Base-by-base conservation (phyloP, 2,329 filamentous ascomycete genomes). In the Diaporthe nobilis region DNA sequence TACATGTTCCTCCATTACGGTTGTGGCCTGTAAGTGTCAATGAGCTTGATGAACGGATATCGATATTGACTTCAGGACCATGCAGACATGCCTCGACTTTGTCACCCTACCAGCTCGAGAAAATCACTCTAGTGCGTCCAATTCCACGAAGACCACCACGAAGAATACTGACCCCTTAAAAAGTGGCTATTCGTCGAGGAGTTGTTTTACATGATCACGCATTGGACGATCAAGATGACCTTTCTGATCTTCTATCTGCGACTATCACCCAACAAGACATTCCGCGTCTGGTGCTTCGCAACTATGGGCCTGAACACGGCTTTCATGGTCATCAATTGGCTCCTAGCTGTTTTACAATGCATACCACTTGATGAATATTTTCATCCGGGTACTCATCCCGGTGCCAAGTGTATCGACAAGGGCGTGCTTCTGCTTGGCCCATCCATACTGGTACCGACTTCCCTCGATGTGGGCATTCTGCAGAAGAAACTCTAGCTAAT, bases 211-310 rank as follows among this genome's bases (percentile, higher is more conserved):
- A 68, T 53, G 63, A 25, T 68, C 4, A 37, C 31, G 8, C 63
- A 68, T n/a, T 68, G 63, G 63, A 68, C 63, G 6, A 51, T 68
- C 6, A 68, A 68, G n/a, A 53, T 53, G 63, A 68, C 63, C 63
- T 68, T 68, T 22, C 20, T 68, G 12, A 68, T 68, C 13, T 68
- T 68, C 31, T 68, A 68, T 7, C 34, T 68, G 22, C 63, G 63
- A 12, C 31, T 71, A 5, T 57, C 39, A 39, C 68, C 68, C 37
- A 71, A 55, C 17, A 20, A 39, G 1, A 58, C n/a, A 15, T 55
- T 71, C 10, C 39, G 53, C 12, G 3, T 34, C 22, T 37, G 20
- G 3, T 72, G 53, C 53, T 72, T 39, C 25, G 31, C 13, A 37
- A 68, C 39, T 22, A 60, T 60, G 55, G 57, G 42, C 28, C 25